These are phyloP conservation scores for Myxozyma geophila DNA, from an alignment of 805 yeast genomes.

Conservation along the genomic window DNA sequence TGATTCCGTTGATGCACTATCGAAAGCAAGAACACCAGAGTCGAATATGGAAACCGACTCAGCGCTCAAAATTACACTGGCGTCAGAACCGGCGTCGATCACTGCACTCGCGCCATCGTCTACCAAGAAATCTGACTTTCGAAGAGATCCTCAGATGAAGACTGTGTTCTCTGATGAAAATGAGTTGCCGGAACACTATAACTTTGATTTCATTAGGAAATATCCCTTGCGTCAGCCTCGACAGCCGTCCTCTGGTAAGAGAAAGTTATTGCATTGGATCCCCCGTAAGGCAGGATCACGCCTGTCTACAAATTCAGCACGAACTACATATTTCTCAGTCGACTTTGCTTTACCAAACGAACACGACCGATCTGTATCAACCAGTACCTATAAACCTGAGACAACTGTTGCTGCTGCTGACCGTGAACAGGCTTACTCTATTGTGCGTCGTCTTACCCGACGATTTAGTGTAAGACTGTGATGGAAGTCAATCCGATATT, in stretches of 20 bases:
- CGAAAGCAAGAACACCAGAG: not conserved
- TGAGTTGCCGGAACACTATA: not conserved
- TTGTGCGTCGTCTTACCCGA: not conserved
- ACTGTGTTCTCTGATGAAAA: not conserved
- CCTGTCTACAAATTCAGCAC: no score
- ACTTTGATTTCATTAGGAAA: not conserved
- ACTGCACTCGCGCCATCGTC: slow-evolving; percentile 8
- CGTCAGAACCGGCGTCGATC: slow-evolving; percentile 7
- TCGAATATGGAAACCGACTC: slow-evolving; percentile 1
- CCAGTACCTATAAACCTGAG: no score
- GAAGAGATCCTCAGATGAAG: not conserved
- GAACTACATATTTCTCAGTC: no score
- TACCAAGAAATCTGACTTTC: not conserved
- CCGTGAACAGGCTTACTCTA: not conserved
- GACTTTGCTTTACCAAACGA: no score
- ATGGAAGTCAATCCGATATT: not conserved
- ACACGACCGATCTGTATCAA: no score
- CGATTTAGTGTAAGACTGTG: not conserved
- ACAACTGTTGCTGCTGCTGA: not conserved
- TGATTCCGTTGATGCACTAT: no score
- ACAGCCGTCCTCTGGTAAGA: not conserved
- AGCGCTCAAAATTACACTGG: not conserved
- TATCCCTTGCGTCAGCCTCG: not conserved
- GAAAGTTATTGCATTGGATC: not conserved
- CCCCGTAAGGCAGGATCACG: no score